Evolutionary conservation across 495 filamentous ascomycete species (phyloP).

Genomic region (Hypoxylon lienhwacheense): DNA sequence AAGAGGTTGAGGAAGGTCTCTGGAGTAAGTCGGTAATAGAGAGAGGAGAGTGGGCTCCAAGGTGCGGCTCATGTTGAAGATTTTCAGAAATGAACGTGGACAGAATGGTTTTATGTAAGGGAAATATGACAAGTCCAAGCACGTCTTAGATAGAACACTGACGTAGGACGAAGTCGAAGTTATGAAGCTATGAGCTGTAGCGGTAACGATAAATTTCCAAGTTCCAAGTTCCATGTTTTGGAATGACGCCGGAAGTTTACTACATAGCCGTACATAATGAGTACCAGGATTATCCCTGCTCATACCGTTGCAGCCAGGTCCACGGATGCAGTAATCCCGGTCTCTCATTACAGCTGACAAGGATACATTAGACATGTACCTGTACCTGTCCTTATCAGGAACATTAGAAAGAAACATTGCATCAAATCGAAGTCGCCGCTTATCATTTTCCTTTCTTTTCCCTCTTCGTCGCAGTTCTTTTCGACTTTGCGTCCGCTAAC

Average conservation of each 20-base stretch:
- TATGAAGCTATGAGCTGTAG: too few species aligned
- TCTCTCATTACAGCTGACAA: background rate
- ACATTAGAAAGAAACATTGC: conserved; percentile 12
- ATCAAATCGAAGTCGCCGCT: conserved; percentile 1
- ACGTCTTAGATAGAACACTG: too few species aligned
- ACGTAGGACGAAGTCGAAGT: too few species aligned
- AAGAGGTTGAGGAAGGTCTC: conserved; percentile 71
- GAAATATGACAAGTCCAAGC: background rate
- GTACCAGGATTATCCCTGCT: too few species aligned
- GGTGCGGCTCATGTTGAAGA: conserved; percentile 64
- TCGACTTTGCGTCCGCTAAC: background rate
- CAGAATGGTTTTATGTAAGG: too few species aligned
- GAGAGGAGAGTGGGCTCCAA: conserved; percentile 75
- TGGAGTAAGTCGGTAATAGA: conserved; percentile 75
- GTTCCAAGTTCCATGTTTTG: too few species aligned
- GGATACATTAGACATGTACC: background rate
- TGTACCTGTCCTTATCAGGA: background rate
- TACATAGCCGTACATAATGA: too few species aligned
- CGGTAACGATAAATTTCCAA: too few species aligned
- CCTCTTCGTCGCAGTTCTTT: background rate
- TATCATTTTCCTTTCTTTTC: background rate
- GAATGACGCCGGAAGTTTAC: too few species aligned
- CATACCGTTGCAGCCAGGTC: conserved; percentile 22
- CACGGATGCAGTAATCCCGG: conserved; percentile 4
- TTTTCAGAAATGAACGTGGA: too few species aligned